Evolutionary conservation across 257 asterid genomes (phyloP), one percentile per base, ranked within the genome.

Genomic region (Fraxinus excelsior): DNA sequence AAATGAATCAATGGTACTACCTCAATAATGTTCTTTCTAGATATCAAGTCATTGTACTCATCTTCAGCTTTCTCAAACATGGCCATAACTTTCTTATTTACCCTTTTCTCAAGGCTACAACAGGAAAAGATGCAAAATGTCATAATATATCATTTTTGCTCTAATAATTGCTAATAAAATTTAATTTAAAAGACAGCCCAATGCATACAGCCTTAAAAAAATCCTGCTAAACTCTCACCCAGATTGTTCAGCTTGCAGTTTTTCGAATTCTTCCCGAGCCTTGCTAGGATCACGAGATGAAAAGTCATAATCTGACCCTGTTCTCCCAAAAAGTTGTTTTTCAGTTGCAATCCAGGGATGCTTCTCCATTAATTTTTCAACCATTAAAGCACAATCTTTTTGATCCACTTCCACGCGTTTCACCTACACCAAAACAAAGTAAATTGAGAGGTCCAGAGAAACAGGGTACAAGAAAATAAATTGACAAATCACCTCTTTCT

Each of bases 31-130:
- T 93, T 92, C 94, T 96, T 96, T 84, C 88, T 96, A 44, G 97
- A 89, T 79, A 96, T 83, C 90, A 96, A 87, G 84, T 90, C 99
- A 44, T 88, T 91, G 84, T 91, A 96, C 86, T 96, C 99, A 72
- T 96, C 99, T 86, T 96, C 98, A 78, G 99, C 99, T 82, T 93
- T 96, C 87, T 96, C 99, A 84, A 96, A 96, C 99, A 96, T 96
- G 35, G 99, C 87, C 93, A 90, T 93, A 79, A 96, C 99, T 82
- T 96, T 96, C 87, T 96, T 96, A 80, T 96, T 96, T 77, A 96
- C 98, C 82, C 99, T 90, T 88, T 96, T 96, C 93, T 96, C 99
- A 69, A 96, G 96, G 75, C 99, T 96, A 81, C 81, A 80, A 79
- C 40, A 74, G 71, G 42, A 82, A 79, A 80, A 71, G 69, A 66